These are phyloP conservation scores for Lanzia echinophila DNA, from an alignment of 2,329 filamentous ascomycete genomes.

Conservation along the genomic window DNA sequence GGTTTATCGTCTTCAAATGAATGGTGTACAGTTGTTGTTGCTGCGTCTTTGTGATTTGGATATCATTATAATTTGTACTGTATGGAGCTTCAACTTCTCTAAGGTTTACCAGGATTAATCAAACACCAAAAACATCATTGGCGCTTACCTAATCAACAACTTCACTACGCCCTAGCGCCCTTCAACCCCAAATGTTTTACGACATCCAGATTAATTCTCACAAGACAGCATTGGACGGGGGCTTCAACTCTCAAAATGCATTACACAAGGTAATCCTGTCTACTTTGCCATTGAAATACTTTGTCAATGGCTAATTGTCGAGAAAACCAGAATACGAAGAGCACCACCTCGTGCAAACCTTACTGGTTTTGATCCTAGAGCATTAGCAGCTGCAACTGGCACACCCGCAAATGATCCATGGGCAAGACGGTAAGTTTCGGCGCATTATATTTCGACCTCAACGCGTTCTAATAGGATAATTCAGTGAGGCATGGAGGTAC, in stretches of 20 bases:
- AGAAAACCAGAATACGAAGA: constrained; percentile 28
- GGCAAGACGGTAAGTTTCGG: constrained; percentile 52
- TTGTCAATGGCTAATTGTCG: constrained; percentile 13
- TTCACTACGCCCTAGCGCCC: background rate
- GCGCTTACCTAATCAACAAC: constrained; percentile 4
- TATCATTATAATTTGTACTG: too few relatives aligned
- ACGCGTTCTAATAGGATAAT: constrained; percentile 10
- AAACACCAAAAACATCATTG: background rate
- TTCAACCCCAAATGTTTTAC: background rate
- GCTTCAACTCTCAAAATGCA: constrained; percentile 24
- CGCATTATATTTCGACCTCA: background rate
- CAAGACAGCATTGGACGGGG: constrained; percentile 1
- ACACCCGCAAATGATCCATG: constrained; percentile 57
- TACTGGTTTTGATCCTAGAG: constrained; percentile 86
- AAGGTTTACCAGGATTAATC: background rate
- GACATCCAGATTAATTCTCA: background rate
- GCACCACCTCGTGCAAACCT: constrained; percentile 53
- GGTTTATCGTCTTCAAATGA: too few relatives aligned
- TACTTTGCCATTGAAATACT: background rate
- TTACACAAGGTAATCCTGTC: constrained; percentile 25
- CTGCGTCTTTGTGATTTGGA: background rate
- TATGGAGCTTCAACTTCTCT: background rate
- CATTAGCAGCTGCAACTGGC: constrained; percentile 66
- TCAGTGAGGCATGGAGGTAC: constrained; percentile 93
- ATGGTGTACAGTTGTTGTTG: background rate